A percentile compares a stretch with the other conserved stretches of the same genome.
Conservation (phyloP, 1,284 basidiomycete species). For the Agaricales sp. region DNA sequence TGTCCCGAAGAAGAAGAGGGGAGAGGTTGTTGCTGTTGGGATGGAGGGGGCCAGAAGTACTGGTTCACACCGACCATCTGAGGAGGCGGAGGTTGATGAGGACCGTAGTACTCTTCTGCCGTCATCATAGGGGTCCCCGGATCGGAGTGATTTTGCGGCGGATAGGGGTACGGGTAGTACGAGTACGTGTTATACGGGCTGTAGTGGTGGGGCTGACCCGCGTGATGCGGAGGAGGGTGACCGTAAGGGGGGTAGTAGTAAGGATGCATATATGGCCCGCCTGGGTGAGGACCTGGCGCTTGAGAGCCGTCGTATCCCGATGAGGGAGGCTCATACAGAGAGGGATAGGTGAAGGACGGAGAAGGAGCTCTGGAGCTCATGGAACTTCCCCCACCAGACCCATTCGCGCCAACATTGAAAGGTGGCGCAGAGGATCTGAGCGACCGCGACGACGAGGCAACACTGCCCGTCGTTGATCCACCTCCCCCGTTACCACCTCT, state of each 20-base stretch:
- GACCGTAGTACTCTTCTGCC: background rate
- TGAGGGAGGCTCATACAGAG: slow-evolving; percentile 53
- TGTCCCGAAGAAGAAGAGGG: slow-evolving; percentile 10
- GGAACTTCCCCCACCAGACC: slow-evolving; percentile 47
- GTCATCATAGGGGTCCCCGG: background rate
- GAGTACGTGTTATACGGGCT: slow-evolving; percentile 17
- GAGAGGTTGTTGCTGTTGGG: slow-evolving; percentile 21
- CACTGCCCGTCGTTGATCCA: slow-evolving; percentile 33
- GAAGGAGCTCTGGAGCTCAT: slow-evolving; percentile 63
- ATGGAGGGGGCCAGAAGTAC: slow-evolving; percentile 13
- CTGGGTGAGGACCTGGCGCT: slow-evolving; percentile 28
- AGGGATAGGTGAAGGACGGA: slow-evolving; percentile 61
- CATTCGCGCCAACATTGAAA: slow-evolving; percentile 39
- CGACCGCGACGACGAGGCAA: slow-evolving; percentile 44
- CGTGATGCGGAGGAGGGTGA: slow-evolving; percentile 17
- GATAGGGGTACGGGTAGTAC: slow-evolving; percentile 22
- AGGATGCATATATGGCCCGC: slow-evolving; percentile 24
- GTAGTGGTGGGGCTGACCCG: slow-evolving; percentile 22
- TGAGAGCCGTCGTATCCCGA: slow-evolving; percentile 22
- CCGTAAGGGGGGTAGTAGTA: slow-evolving; percentile 29
- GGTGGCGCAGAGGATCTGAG: slow-evolving; percentile 38
- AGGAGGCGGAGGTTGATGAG: background rate
- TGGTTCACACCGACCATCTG: background rate
- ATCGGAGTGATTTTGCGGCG: slow-evolving; percentile 21
- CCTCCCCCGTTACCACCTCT: slow-evolving; percentile 34